A percentile compares a stretch with the other conserved stretches of the same genome.
phyloP scores from a whole-genome alignment of 345 rosid species.

The Arabidopsis thaliana region DNA sequence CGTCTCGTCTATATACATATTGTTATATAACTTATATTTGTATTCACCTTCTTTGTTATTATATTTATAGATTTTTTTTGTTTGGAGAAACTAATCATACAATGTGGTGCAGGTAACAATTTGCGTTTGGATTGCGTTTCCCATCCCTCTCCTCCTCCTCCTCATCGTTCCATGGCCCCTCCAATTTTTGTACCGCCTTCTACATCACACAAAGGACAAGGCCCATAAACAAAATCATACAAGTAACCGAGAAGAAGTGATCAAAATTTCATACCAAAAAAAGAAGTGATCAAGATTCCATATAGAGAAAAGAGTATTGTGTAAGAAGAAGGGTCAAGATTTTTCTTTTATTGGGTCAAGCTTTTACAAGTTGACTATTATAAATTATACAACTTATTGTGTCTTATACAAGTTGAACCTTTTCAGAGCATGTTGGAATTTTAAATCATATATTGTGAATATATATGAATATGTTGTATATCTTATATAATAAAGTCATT shows the following conservation, averaged over 20 bases:
- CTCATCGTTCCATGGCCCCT: neutral
- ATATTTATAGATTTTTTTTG: neutral
- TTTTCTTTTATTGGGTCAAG: no score
- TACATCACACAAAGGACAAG: slow-evolving; percentile 10
- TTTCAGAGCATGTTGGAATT: neutral
- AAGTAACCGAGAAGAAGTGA: neutral
- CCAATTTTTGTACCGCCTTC: slow-evolving; percentile 6
- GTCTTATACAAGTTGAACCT: neutral
- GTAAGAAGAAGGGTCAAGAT: neutral
- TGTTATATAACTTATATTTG: no score
- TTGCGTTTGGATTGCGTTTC: neutral
- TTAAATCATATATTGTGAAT: neutral
- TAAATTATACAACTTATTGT: no score
- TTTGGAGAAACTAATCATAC: neutral
- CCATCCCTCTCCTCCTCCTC: neutral
- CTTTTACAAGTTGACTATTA: no score
- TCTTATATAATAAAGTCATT: neutral
- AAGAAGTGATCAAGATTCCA: no score
- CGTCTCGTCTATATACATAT: no score
- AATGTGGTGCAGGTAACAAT: slow-evolving; percentile 7
- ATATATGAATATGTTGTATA: neutral
- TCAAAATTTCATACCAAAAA: neutral
- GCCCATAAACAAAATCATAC: neutral
- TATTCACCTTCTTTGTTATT: neutral
- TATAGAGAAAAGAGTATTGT: no score